A percentile compares a stretch with the other conserved stretches of the same genome.
Evolutionary conservation across 371 early-diverging fungal genomes (phyloP).

Genomic region (Lichtheimia ramosa): DNA sequence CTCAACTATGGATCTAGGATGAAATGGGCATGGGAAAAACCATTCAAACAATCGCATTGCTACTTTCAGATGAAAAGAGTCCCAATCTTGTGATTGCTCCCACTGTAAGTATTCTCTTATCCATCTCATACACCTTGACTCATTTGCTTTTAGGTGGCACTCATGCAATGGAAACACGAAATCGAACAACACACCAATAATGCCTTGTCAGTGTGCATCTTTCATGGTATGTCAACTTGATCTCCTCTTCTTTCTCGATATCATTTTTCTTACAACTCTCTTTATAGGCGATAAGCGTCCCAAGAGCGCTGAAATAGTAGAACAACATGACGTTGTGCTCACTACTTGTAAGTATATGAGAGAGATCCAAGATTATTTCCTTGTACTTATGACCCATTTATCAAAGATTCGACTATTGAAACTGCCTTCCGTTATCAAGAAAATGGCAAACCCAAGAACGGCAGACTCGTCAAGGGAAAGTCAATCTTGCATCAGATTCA

Average conservation of each 20-base stretch:
- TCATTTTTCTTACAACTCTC: not conserved
- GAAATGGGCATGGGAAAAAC: constrained; percentile 99
- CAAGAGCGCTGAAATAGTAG: constrained; percentile 47
- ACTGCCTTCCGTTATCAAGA: constrained; percentile 71
- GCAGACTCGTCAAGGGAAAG: constrained; percentile 59
- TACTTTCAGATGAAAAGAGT: constrained; percentile 62
- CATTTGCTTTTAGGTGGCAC: constrained; percentile 59
- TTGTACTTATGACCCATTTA: not conserved
- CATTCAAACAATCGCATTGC: constrained; percentile 90
- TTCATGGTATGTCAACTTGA: constrained; percentile 57
- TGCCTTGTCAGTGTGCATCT: constrained; percentile 65
- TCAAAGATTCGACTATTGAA: constrained; percentile 76
- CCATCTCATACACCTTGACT: not conserved
- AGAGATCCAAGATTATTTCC: not conserved
- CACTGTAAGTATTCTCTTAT: constrained; percentile 39
- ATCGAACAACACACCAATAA: constrained; percentile 71
- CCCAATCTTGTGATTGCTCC: constrained; percentile 91
- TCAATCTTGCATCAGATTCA: constrained; percentile 73
- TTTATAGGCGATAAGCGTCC: constrained; percentile 49
- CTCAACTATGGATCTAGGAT: constrained; percentile 40
- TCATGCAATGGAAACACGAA: constrained; percentile 90
- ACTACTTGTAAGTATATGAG: constrained; percentile 67
- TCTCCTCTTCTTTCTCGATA: not conserved
- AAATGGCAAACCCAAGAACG: constrained; percentile 61
- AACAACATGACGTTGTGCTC: constrained; percentile 77